A percentile compares a stretch with the other conserved stretches of the same genome.
phyloP scores from a whole-genome alignment of 768 basidiomycete species.

The Suillus paluster region DNA sequence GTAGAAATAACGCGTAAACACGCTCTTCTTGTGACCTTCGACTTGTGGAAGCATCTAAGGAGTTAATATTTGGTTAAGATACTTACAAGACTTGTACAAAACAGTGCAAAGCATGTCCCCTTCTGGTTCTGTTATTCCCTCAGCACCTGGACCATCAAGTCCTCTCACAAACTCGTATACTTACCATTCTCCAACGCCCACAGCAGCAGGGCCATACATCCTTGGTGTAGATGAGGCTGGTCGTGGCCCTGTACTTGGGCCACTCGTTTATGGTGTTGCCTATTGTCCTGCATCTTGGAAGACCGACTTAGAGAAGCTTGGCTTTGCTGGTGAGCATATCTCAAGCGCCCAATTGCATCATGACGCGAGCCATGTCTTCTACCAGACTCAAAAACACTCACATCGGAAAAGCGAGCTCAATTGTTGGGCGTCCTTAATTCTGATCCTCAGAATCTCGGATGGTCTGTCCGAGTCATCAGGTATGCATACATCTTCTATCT shows the following conservation, averaged over 20 bases:
- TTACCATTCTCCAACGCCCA: conserved; percentile 74
- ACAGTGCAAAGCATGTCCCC: not conserved
- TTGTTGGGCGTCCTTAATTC: conserved; percentile 71
- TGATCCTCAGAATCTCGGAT: conserved; percentile 72
- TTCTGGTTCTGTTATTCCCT: conserved; percentile 45
- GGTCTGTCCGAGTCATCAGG: conserved; percentile 84
- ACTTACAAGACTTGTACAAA: not conserved
- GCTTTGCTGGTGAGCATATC: conserved; percentile 79
- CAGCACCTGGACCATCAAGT: conserved; percentile 58
- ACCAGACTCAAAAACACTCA: conserved; percentile 92
- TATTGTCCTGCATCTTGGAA: conserved; percentile 86
- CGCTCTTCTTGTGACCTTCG: not conserved
- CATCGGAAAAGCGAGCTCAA: conserved; percentile 64
- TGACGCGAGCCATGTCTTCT: not conserved
- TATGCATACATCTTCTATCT: conserved; percentile 27
- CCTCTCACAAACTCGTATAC: conserved; percentile 76
- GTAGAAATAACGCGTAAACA: conserved; percentile 7
- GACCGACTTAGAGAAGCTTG: conserved; percentile 73
- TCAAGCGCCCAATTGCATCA: not conserved
- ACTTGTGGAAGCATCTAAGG: not conserved
- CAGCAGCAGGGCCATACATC: conserved; percentile 79
- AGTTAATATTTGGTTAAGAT: too few species aligned
- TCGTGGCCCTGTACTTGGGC: conserved; percentile 92
- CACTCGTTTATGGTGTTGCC: conserved; percentile 94
- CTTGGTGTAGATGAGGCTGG: conserved; percentile 99